These are phyloP conservation scores for Flaveria robusta DNA, from an alignment of 129 eudicot genomes.

Conservation along the genomic window DNA sequence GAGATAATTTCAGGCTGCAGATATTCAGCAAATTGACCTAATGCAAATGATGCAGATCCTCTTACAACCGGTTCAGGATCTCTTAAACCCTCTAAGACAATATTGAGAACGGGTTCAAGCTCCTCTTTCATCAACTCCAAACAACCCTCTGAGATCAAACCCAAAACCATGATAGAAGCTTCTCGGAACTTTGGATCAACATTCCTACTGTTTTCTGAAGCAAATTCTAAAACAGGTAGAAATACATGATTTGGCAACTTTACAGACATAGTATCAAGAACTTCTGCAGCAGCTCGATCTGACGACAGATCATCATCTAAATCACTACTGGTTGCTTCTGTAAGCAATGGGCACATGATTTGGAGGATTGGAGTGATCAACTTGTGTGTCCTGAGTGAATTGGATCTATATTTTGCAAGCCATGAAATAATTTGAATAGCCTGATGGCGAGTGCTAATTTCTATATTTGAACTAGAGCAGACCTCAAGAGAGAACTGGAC, in stretches of 20 bases:
- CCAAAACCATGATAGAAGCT: conserved; percentile 81
- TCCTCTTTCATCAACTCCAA: conserved; percentile 68
- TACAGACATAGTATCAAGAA: conserved; percentile 86
- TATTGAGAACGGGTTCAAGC: conserved; percentile 68
- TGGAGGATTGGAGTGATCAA: conserved; percentile 81
- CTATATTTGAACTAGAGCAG: conserved; percentile 62
- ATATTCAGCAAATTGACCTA: conserved; percentile 89
- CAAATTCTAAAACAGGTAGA: conserved; percentile 74
- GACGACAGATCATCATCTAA: conserved; percentile 88
- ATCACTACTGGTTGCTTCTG: conserved; percentile 63
- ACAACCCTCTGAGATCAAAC: conserved; percentile 92
- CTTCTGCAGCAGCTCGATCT: conserved; percentile 95
- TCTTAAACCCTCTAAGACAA: conserved; percentile 78
- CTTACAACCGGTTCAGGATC: conserved; percentile 92
- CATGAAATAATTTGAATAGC: conserved; percentile 93
- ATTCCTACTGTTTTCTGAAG: conserved; percentile 67
- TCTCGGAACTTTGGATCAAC: conserved; percentile 80
- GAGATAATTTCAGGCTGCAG: conserved; percentile 88
- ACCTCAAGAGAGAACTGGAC: conserved; percentile 96
- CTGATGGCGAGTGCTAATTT: conserved; percentile 88
- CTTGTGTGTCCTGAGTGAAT: conserved; percentile 71
- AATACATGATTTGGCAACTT: conserved; percentile 73
- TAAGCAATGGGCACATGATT: conserved; percentile 80
- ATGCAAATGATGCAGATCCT: conserved; percentile 90
- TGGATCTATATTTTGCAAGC: conserved; percentile 88